Base-by-base conservation (phyloP, 2,329 filamentous ascomycete genomes). In the Aureobasidium namibiae region DNA sequence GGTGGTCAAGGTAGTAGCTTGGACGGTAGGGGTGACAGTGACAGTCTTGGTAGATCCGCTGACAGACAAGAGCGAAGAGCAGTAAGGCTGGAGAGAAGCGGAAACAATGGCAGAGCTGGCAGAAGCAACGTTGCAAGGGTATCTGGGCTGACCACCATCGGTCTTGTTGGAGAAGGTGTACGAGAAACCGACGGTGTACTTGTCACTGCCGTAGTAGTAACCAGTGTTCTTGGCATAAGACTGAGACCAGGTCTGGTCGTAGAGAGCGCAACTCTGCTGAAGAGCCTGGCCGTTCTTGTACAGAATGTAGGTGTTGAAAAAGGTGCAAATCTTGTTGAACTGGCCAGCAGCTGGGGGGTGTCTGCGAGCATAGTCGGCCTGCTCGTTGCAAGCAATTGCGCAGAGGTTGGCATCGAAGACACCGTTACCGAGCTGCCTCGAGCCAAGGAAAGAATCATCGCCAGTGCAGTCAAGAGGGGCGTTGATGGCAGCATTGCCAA, bases 291-390 rank as follows among this genome's bases (percentile, higher is more conserved):
- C 70, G 63, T 76, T 74, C 66, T 70, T 70, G 60, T 69, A 67
- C 26, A 75, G 59, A 58, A 76, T 65, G 61, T 73, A 77, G 2
- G 70, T 66, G 49, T 72, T 73, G 65, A 75, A 73, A 68, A 68
- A 67, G 53, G 49, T 31, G 56, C 65, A 66, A 8, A 56, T 34
- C 41, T 58, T 50, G 24, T 24, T 23, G 49, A 59, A 62, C 21
- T 34, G 56, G 23, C 61, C 62, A 24, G 53, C 56, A n/a, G 60
- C 48, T 4, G 60, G 26, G 4, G 60, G 52, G 42, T 62, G 53
- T 3, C 29, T 33, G 23, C 8, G 29, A 29, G 33, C 50, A 48
- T 62, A 63, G 26, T 9, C 34, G 5, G 58, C 54, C 41, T 52
- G 38, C 31, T 48, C 54, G 60, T 67, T 33, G 61, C 67, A 68